Conservation (phyloP, 768 basidiomycete genomes). For the Macrolepiota fuliginosa region DNA sequence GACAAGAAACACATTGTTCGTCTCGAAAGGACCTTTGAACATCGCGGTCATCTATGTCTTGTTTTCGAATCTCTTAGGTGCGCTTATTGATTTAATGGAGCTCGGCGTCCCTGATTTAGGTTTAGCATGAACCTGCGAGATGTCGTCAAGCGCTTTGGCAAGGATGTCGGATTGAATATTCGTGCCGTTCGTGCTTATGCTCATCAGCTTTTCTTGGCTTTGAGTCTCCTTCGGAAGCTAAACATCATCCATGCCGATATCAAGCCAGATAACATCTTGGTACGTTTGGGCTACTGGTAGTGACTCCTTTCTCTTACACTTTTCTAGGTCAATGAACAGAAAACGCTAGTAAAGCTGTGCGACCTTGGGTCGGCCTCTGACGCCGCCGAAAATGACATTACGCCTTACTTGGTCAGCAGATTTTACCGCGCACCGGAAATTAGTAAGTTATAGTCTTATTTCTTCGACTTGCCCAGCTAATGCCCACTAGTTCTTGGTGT, state of each 20-base stretch:
- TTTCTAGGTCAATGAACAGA: constrained; percentile 86
- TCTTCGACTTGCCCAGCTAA: constrained; percentile 11
- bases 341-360: constrained; percentile 90
- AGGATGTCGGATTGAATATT: constrained; percentile 95
- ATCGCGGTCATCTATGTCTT: constrained; percentile 93
- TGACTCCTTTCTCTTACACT: neutral
- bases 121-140: constrained; percentile 96
- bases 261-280: constrained; percentile 97
- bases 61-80: constrained; percentile 95
- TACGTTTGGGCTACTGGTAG: constrained; percentile 34
- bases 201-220: constrained; percentile 89
- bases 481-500: constrained; percentile 76
- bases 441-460: constrained; percentile 47
- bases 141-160: constrained; percentile 96
- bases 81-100: constrained; percentile 15
- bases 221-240: constrained; percentile 82
- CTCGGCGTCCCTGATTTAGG: neutral
- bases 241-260: constrained; percentile 98
- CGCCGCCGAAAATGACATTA: constrained; percentile 93
- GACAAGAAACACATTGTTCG: constrained; percentile 96
- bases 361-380: constrained; percentile 98
- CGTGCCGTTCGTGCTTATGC: constrained; percentile 98
- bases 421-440: constrained; percentile 99
- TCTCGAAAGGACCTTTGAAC: constrained; percentile 94
- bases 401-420: constrained; percentile 94